Percentiles rank a stretch among this genome's conserved stretches.
These are phyloP conservation scores for Sphaerulina vaccinii DNA, from an alignment of 2,329 filamentous ascomycete species.

Conservation along the genomic window DNA sequence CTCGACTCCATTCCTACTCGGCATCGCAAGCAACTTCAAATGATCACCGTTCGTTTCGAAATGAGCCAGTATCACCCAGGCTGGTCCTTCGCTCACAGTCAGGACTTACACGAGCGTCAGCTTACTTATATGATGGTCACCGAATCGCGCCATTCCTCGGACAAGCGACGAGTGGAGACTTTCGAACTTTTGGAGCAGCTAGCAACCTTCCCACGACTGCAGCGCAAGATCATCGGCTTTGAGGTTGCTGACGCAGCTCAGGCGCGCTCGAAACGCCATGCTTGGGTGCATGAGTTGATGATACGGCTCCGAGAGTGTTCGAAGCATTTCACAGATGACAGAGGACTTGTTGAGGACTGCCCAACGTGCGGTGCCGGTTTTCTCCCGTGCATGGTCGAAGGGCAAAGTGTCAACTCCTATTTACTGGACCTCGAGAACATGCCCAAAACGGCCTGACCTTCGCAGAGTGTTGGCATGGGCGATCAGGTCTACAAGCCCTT, in stretches of 20 bases:
- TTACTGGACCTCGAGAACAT: too few relatives aligned
- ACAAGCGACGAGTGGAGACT: conserved; percentile 6
- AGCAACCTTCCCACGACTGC: not conserved
- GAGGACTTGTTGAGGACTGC: too few relatives aligned
- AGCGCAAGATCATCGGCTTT: not conserved
- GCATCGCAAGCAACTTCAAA: conserved; percentile 7
- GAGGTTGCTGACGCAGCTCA: not conserved
- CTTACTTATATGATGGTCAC: conserved; percentile 2
- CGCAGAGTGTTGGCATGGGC: too few relatives aligned
- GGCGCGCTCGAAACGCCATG: too few relatives aligned
- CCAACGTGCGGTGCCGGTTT: too few relatives aligned
- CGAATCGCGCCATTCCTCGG: conserved; percentile 3
- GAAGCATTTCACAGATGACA: too few relatives aligned
- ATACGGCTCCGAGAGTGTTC: not conserved
- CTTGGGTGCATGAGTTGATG: conserved; percentile 6
- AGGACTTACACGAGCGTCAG: conserved; percentile 4
- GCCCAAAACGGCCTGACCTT: too few relatives aligned
- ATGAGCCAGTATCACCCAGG: conserved; percentile 1
- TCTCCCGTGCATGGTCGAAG: too few relatives aligned
- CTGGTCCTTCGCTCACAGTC: conserved; percentile 1
- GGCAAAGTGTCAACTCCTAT: too few relatives aligned
- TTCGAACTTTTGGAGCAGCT: conserved; percentile 5
- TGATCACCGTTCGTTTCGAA: not conserved
- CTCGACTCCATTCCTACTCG: conserved; percentile 6
- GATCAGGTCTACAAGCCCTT: too few relatives aligned